Base-by-base conservation (phyloP, 2,329 filamentous ascomycete genomes). In the Aureobasidium leucospermi region DNA sequence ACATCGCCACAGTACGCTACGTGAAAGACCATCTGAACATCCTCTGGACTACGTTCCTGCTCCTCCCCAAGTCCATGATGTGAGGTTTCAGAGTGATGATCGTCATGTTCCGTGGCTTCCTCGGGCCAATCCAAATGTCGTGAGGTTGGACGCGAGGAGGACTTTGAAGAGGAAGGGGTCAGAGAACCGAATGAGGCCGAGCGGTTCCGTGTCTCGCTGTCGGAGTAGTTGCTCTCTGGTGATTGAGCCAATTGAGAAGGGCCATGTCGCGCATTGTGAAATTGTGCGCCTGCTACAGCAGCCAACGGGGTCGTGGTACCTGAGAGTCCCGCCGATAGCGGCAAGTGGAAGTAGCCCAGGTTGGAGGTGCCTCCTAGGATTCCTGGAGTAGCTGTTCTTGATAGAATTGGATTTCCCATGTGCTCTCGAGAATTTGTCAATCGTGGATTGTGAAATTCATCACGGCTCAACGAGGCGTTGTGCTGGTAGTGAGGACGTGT, bases 1-100 rank as follows among this genome's bases (percentile, higher is more conserved):
- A 99, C 82, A 69, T 96, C 88, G 34, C 94, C 94, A 2, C 87
- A 84, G 73, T 99, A 99, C 59, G 85, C 86, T 62, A 96, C 92
- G 65, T 92, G 87, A 68, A 95, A 93, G 6, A 97, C 88, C 51
- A 96, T 88, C 72, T 99, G 94, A 57, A 96, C 81, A 69, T 99
- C 94, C 64, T 96, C 90, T 2, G 89, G 82, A 29, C 86, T 83
- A 4, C 85, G 87, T 70, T 96, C 90, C 28, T 85, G 49, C 15
- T 60, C 48, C 6, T 59, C 38, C 1, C 42, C 43, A 41, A 15
- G 15, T 15, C 43, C 23, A 6, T 58, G 42, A 15, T 43, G 32
- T 9, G 55, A 58, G 4, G 55, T 28, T 8, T 59, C 47, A 6
- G 47, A 53, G 16, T n/a, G 28, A 15, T 19, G 38, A 2, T 60